Evolutionary conservation across 768 basidiomycete genomes (phyloP), one percentile per base, ranked within the genome.

Genomic region (Clitopilus hobsonii): DNA sequence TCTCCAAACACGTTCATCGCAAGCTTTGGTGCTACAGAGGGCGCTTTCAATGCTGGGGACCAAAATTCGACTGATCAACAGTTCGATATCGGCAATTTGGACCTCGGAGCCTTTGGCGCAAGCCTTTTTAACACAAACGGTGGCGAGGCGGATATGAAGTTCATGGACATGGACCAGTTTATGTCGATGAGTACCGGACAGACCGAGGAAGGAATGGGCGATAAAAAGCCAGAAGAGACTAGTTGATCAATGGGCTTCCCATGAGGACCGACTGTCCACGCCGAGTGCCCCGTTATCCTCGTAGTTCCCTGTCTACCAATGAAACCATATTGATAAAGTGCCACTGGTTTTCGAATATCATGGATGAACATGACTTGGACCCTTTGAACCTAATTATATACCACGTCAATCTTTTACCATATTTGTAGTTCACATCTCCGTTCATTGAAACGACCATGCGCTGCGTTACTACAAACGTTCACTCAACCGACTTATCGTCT

Each of bases 111-210:
- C 51, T 67, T 84, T 51, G 69, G 70, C 52, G 60, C 73, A 23
- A 69, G 69, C 32, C 80, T 83, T 56, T 78, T 78, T 58, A 67
- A 65, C 1, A 63, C 70, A n/a, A n/a, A n/a, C 52, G 58, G 67
- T 26, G 57, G 67, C 45, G 66, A 69, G 38, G n/a, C 70, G 5
- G 80, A 74, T 29, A 73, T 83, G 67, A 73, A 69, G 56, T 74
- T 83, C 57, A 69, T 74, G 65, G 81, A 81, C 59, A 80, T 86
- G 80, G 80, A 81, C 41, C 73, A 75, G 16, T 71, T 85, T 51
- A 66, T 85, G 62, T 11, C 8, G n/a, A 18, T 11, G 18, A 10
- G n/a, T 18, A 20, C 8, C 11, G 41, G 41, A 18, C 22, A 16
- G 73, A 70, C 47, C 78, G 83, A 69, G 69, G 71, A 48, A 51